Evolutionary conservation across 495 filamentous ascomycete species (phyloP).

Genomic region (Xylaria telfairii): DNA sequence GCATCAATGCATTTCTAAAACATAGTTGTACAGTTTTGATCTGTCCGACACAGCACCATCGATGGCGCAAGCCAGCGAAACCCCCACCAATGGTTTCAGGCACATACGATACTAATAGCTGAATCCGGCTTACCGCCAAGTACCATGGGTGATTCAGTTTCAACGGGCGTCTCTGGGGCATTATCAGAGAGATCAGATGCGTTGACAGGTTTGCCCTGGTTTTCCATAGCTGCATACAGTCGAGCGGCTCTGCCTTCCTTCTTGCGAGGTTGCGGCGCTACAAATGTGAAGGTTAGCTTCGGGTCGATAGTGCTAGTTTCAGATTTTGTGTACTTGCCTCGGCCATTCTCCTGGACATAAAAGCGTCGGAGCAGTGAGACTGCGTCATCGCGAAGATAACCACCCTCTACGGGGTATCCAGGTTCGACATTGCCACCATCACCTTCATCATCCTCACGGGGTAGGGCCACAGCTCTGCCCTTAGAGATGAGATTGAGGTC

Average conservation of each 20-base stretch:
- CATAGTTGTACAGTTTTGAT: conserved; percentile 22
- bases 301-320: background rate
- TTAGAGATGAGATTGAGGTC: conserved; percentile 30
- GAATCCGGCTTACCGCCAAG: conserved; percentile 2
- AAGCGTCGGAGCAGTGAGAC: conserved; percentile 90
- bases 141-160: conserved; percentile 23
- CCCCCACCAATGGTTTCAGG: background rate
- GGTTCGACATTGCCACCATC: conserved; percentile 65
- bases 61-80: background rate
- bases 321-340: conserved; percentile 59
- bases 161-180: conserved; percentile 27
- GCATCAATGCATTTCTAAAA: conserved; percentile 23
- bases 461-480: conserved; percentile 28
- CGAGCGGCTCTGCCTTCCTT: conserved; percentile 59
- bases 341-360: conserved; percentile 95
- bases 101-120: conserved; percentile 9
- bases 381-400: conserved; percentile 83
- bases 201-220: conserved; percentile 28
- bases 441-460: conserved; percentile 38
- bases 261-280: conserved; percentile 58
- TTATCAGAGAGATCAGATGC: conserved; percentile 30
- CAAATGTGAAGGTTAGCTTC: conserved; percentile 25
- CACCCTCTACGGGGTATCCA: conserved; percentile 78
- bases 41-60: background rate
- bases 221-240: conserved; percentile 51